These are phyloP conservation scores for Cladobotryum mycophilum DNA, from an alignment of 2,329 filamentous ascomycete species.

Conservation along the genomic window DNA sequence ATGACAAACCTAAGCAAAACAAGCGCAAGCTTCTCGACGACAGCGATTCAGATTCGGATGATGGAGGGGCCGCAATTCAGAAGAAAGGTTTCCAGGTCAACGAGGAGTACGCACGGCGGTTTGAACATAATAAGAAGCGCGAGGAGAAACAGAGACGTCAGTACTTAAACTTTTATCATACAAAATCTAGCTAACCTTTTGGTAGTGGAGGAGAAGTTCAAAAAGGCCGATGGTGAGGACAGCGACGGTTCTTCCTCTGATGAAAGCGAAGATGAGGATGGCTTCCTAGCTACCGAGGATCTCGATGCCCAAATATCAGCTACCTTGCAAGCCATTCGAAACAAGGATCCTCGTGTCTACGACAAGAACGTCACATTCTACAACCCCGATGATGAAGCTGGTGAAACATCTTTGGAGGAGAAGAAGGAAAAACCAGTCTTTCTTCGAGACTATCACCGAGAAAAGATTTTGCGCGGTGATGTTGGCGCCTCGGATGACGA, in stretches of 20 bases:
- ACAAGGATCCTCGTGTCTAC: constrained; percentile 88
- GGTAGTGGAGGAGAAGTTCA: constrained; percentile 82
- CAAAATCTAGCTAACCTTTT: constrained; percentile 10
- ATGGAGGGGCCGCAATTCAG: constrained; percentile 35
- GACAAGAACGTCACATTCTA: constrained; percentile 77
- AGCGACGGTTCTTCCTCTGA: constrained; percentile 63
- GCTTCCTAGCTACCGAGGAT: constrained; percentile 75
- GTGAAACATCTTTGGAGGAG: constrained; percentile 28
- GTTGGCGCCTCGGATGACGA: constrained; percentile 54
- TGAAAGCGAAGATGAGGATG: constrained; percentile 86
- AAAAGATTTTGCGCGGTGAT: constrained; percentile 74
- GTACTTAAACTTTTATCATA: constrained; percentile 21
- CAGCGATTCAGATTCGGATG: constrained; percentile 43
- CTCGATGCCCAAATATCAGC: constrained; percentile 83
- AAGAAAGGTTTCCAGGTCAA: constrained; percentile 70
- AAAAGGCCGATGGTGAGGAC: constrained; percentile 36
- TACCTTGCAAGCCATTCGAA: constrained; percentile 79
- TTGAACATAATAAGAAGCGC: constrained; percentile 96
- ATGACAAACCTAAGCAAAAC: constrained; percentile 23
- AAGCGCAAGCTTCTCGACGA: constrained; percentile 52
- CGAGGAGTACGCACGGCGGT: constrained; percentile 78
- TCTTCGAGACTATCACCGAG: constrained; percentile 83
- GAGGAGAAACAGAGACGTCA: constrained; percentile 71
- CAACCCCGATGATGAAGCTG: constrained; percentile 50
- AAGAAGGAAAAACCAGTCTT: constrained; percentile 80